Evolutionary conservation across 1,284 basidiomycete species (phyloP).

Genomic region (Fistulina hepatica): DNA sequence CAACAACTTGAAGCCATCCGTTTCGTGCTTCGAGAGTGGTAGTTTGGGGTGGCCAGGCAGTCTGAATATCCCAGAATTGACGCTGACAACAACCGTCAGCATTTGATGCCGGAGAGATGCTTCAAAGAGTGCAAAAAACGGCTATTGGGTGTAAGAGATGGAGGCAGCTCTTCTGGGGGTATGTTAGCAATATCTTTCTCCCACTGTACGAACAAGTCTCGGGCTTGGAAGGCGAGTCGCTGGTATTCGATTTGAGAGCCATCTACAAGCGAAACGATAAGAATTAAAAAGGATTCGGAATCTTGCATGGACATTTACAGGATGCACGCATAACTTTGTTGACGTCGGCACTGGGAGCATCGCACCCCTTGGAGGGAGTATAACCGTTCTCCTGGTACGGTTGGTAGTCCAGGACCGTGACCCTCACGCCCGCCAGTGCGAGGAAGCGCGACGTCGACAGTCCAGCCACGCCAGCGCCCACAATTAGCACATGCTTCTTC

Average conservation of each 20-base stretch:
- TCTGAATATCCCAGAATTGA: not conserved
- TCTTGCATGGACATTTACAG: not conserved
- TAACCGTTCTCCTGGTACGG: not conserved
- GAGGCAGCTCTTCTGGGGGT: not conserved
- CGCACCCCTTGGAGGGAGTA: not conserved
- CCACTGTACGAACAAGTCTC: not conserved
- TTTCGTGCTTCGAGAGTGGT: not conserved
- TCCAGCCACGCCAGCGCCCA: not conserved
- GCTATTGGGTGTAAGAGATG: not conserved
- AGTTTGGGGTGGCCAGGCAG: not conserved
- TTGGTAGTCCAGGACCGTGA: slow-evolving; percentile 1
- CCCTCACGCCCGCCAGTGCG: not conserved
- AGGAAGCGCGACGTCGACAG: not conserved
- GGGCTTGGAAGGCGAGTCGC: not conserved
- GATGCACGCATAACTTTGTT: not conserved
- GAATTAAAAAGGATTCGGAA: not conserved
- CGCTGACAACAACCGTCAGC: not conserved
- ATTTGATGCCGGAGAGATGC: not conserved
- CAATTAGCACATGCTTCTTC: not conserved
- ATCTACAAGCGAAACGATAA: too few species aligned
- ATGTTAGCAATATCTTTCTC: not conserved
- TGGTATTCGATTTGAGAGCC: not conserved
- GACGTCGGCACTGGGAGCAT: not conserved
- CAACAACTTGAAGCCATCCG: not conserved
- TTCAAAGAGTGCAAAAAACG: not conserved